phyloP scores from a whole-genome alignment of 1,284 basidiomycete species.

The Rhodotorula sp. region DNA sequence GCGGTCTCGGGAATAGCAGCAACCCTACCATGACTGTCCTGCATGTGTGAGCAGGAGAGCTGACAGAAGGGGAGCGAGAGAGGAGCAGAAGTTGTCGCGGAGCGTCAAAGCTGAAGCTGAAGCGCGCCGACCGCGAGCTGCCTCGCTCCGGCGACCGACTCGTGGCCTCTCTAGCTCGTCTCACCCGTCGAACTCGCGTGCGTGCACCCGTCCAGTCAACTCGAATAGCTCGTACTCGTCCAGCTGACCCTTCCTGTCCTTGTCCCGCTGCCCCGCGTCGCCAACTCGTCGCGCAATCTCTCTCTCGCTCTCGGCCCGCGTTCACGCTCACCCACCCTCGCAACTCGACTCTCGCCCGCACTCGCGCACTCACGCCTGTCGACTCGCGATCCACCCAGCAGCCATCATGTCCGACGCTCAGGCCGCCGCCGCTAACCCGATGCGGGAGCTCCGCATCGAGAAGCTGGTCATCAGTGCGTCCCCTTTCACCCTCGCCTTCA shows the following conservation, averaged over 20 bases:
- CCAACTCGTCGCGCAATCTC: background rate
- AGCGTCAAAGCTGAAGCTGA: too few relatives aligned
- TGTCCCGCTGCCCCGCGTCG: background rate
- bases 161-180: background rate
- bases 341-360: background rate
- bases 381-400: background rate
- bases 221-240: background rate
- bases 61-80: too few relatives aligned
- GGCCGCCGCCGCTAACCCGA: constrained; percentile 40
- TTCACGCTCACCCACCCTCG: background rate
- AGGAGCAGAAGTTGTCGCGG: too few relatives aligned
- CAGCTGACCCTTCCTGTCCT: background rate
- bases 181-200: constrained; percentile 3
- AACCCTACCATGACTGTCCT: too few relatives aligned
- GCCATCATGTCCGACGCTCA: constrained; percentile 40
- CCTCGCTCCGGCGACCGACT: too few relatives aligned
- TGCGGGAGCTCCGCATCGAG: constrained; percentile 85
- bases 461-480: constrained; percentile 98
- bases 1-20: too few relatives aligned
- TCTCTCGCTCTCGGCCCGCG: background rate
- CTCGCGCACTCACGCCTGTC: background rate
- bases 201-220: background rate
- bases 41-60: too few relatives aligned
- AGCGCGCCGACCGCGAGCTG: too few relatives aligned
- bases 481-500: too few relatives aligned